These are phyloP conservation scores for Annulohypoxylon moriforme DNA, from an alignment of 495 filamentous ascomycete species.

Conservation along the genomic window DNA sequence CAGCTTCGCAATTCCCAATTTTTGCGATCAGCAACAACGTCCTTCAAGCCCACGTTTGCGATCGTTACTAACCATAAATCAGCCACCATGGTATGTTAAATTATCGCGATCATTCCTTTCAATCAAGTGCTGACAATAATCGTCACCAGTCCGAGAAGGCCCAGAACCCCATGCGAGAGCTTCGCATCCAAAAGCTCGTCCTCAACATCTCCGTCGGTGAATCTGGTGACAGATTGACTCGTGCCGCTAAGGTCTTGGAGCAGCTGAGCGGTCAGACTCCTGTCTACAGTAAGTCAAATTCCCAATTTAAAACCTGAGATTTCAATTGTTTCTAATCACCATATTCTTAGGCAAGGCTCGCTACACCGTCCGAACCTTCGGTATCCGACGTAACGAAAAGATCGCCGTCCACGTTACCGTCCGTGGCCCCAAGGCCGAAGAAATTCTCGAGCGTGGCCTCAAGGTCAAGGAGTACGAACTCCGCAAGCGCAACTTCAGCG, in stretches of 20 bases:
- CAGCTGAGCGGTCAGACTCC: slow-evolving; percentile 99
- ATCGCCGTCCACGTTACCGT: slow-evolving; percentile 99
- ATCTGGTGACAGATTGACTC: slow-evolving; percentile 99
- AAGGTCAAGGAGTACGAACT: slow-evolving; percentile 99
- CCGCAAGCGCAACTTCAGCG: slow-evolving; percentile 98
- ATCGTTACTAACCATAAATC: slow-evolving; percentile 45
- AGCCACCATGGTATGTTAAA: slow-evolving; percentile 50
- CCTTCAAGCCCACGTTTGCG: slow-evolving; percentile 26
- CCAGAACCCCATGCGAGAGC: slow-evolving; percentile 98
- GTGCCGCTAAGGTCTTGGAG: slow-evolving; percentile 99
- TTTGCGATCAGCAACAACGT: slow-evolving; percentile 28
- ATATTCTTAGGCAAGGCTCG: slow-evolving; percentile 86
- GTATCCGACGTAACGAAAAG: slow-evolving; percentile 99
- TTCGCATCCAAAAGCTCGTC: slow-evolving; percentile 99
- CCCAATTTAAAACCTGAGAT: not conserved
- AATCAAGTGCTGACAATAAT: slow-evolving; percentile 31
- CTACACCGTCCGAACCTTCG: slow-evolving; percentile 99
- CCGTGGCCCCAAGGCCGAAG: slow-evolving; percentile 99
- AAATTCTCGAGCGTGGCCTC: slow-evolving; percentile 99
- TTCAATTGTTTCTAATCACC: slow-evolving; percentile 26
- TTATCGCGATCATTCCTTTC: not conserved
- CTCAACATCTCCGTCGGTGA: slow-evolving; percentile 99
- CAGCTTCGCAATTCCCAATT: slow-evolving; percentile 36
- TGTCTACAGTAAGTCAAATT: slow-evolving; percentile 85
- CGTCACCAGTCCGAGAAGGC: slow-evolving; percentile 72